Percentiles rank a stretch among this genome's conserved stretches.
These are phyloP conservation scores for Blakeslea trispora DNA, from an alignment of 371 early-diverging fungal species.

Conservation along the genomic window DNA sequence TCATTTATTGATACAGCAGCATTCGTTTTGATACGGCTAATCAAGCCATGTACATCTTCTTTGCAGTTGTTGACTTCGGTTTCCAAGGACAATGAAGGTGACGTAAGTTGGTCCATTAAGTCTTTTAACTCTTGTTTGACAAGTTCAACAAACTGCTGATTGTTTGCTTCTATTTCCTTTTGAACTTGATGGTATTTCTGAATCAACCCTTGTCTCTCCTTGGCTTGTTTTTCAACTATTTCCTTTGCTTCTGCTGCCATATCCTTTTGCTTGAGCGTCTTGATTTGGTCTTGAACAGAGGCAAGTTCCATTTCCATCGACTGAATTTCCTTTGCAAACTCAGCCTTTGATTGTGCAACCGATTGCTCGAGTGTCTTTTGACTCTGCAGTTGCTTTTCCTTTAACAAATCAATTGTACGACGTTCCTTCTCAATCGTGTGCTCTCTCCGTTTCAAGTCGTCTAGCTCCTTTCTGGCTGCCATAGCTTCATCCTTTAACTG, in stretches of 20 bases:
- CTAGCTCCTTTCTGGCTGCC: conserved; percentile 42
- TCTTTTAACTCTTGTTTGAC: conserved; percentile 9
- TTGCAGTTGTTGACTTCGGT: conserved; percentile 24
- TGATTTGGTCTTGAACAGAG: conserved; percentile 17
- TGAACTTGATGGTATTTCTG: conserved; percentile 14
- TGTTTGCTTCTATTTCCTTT: conserved; percentile 16
- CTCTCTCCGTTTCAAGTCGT: conserved; percentile 34
- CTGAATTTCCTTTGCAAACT: conserved; percentile 27
- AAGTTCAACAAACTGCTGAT: conserved; percentile 19
- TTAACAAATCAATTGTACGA: conserved; percentile 22
- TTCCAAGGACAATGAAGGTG: conserved; percentile 7
- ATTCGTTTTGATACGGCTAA: conserved; percentile 23
- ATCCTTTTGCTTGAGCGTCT: conserved; percentile 16
- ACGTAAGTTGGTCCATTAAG: conserved; percentile 7
- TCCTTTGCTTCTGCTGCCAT: conserved; percentile 13
- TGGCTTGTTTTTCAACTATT: conserved; percentile 21
- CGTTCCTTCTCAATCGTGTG: conserved; percentile 29
- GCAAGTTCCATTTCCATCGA: conserved; percentile 19
- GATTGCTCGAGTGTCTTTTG: conserved; percentile 25
- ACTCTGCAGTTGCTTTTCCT: conserved; percentile 29
- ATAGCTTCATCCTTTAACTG: conserved; percentile 41
- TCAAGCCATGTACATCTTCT: conserved; percentile 29
- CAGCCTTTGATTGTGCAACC: conserved; percentile 23
- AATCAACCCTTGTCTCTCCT: conserved; percentile 11
- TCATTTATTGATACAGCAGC: conserved; percentile 9